Base-by-base conservation (phyloP, 768 basidiomycete genomes). In the Hygrophorus russula region DNA sequence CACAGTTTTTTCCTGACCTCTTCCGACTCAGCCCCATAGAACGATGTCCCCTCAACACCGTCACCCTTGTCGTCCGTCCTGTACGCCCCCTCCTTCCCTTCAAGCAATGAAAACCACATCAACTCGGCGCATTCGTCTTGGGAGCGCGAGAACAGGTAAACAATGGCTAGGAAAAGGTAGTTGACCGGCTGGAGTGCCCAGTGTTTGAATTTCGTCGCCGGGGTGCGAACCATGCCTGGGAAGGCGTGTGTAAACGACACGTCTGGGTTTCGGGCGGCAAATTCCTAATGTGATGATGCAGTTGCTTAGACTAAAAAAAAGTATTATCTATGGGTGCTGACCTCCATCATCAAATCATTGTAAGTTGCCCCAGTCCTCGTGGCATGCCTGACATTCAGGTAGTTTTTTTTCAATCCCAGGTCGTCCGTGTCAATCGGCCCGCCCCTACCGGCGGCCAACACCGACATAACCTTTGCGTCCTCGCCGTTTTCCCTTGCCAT, bases 271-370 rank as follows among this genome's bases (percentile, higher is more conserved):
- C 49, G 53, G n/a, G 46, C 49, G 0, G 64, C 55, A 36, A 63
- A 65, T 34, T 54, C 54, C 67, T n/a, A n/a, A n/a, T n/a, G n/a
- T 69, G 43, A 13, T 14, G 15, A 36, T 11, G 34, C 31, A 5
- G 13, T 19, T 39, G n/a, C n/a, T n/a, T n/a, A n/a, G n/a, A n/a
- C n/a, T n/a, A n/a, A n/a, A 33, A 9, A n/a, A 32, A n/a, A n/a
- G n/a, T n/a, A n/a, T n/a, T n/a, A n/a, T n/a, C n/a, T n/a, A n/a
- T n/a, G n/a, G n/a, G n/a, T n/a, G 46, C 46, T 30, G 38, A 71
- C 75, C 66, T 73, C 64, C 36, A 75, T 47, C 69, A 73, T 71
- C n/a, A 73, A 50, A 52, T 77, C 74, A 46, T 66, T 76, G 48
- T 76, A 76, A 0, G 72, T 70, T 13, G 64, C 58, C 0, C 62